Conservation (phyloP, 2,329 filamentous ascomycete species). For the Sporothrix mexicana region DNA sequence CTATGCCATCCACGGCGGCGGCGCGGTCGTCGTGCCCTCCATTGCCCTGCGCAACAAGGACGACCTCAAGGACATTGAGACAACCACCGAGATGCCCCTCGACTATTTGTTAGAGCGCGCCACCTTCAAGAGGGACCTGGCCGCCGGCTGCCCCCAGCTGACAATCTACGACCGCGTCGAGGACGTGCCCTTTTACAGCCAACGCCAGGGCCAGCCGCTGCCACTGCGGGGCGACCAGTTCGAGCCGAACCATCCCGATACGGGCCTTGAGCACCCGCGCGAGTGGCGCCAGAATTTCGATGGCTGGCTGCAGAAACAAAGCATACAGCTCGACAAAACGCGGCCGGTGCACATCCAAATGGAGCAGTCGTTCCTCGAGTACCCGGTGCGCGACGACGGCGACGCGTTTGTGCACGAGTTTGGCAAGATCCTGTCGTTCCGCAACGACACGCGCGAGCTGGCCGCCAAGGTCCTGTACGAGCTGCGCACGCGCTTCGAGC, state of each 20-base stretch:
- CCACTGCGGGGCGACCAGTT: slow-evolving; percentile 43
- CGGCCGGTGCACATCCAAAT: slow-evolving; percentile 42
- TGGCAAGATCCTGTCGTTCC: slow-evolving; percentile 46
- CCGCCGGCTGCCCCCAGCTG: slow-evolving; percentile 43
- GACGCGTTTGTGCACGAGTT: slow-evolving; percentile 44
- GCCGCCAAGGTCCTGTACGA: slow-evolving; percentile 42
- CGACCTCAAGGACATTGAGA: slow-evolving; percentile 45
- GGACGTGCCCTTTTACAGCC: slow-evolving; percentile 42
- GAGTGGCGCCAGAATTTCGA: slow-evolving; percentile 44
- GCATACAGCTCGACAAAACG: slow-evolving; percentile 32
- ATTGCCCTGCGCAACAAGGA: slow-evolving; percentile 46
- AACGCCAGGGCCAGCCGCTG: slow-evolving; percentile 37
- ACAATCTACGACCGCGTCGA: slow-evolving; percentile 41
- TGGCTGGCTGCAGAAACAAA: slow-evolving; percentile 41
- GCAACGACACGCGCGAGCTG: slow-evolving; percentile 43
- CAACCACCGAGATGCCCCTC: slow-evolving; percentile 41
- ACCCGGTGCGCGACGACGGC: slow-evolving; percentile 47
- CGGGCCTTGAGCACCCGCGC: slow-evolving; percentile 39
- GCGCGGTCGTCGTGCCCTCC: slow-evolving; percentile 46
- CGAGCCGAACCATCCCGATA: slow-evolving; percentile 42
- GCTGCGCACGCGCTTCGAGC: slow-evolving; percentile 38
- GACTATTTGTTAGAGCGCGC: slow-evolving; percentile 44
- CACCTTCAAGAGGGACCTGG: slow-evolving; percentile 40
- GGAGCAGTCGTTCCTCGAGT: slow-evolving; percentile 48
- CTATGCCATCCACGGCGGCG: slow-evolving; percentile 49